A percentile compares a stretch with the other conserved stretches of the same genome.
Conservation (phyloP, 768 basidiomycete genomes). For the Boletus rex-veris region DNA sequence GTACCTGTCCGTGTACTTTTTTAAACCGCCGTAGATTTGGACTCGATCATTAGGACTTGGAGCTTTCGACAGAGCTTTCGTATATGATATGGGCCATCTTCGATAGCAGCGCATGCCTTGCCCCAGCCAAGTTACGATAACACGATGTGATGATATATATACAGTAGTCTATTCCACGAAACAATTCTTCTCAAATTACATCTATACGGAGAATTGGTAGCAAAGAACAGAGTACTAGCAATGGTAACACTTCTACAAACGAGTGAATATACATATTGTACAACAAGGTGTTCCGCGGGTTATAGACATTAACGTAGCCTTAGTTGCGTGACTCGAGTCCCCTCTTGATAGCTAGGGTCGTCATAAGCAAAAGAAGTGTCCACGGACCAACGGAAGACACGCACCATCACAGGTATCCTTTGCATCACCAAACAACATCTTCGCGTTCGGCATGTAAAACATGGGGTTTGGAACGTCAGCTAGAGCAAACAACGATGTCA, state of each 20-base stretch:
- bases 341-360: slow-evolving; percentile 52
- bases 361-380: not conserved
- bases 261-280: slow-evolving; percentile 22
- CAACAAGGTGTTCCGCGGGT: slow-evolving; percentile 5
- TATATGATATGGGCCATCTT: slow-evolving; percentile 21
- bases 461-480: slow-evolving; percentile 92
- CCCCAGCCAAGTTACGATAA: slow-evolving; percentile 23
- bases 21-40: slow-evolving; percentile 25
- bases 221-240: not conserved
- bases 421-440: slow-evolving; percentile 91
- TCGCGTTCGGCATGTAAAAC: slow-evolving; percentile 89
- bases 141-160: slow-evolving; percentile 28
- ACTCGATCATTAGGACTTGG: slow-evolving; percentile 22
- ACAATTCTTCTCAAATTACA: not conserved
- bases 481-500: slow-evolving; percentile 25
- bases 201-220: not conserved
- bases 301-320: not conserved
- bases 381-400: slow-evolving; percentile 6
- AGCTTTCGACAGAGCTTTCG: slow-evolving; percentile 14
- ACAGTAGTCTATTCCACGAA: slow-evolving; percentile 24
- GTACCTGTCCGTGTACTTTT: slow-evolving; percentile 18
- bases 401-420: slow-evolving; percentile 86
- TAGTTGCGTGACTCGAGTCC: slow-evolving; percentile 44
- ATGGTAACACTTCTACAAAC: slow-evolving; percentile 9
- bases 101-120: slow-evolving; percentile 12